Conservation (phyloP, 208 protist species). For the Trypanosoma platydactyli region DNA sequence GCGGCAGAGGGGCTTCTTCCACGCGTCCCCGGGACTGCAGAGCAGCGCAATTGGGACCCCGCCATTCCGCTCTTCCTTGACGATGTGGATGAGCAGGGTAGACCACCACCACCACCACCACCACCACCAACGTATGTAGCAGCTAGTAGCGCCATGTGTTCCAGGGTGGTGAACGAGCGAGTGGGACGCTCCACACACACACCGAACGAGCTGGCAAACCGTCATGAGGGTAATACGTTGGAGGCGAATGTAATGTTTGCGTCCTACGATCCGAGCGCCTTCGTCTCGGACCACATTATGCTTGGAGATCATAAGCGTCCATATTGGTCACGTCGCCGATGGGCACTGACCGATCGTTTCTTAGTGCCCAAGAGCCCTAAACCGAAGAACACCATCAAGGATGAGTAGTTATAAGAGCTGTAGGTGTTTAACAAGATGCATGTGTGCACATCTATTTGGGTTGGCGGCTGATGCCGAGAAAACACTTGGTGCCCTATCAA, state of each 20-base stretch:
- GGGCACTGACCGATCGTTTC: constrained; percentile 84
- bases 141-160: constrained; percentile 22
- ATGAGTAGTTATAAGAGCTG: constrained; percentile 42
- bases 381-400: constrained; percentile 88
- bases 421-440: not conserved
- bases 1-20: constrained; percentile 67
- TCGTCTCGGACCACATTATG: constrained; percentile 55
- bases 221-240: constrained; percentile 63
- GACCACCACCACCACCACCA: constrained; percentile 34
- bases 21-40: constrained; percentile 68
- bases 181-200: constrained; percentile 29
- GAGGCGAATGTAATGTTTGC: constrained; percentile 86
- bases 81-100: constrained; percentile 80
- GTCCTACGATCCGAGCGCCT: constrained; percentile 72
- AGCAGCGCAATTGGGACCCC: constrained; percentile 89
- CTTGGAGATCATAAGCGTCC: constrained; percentile 43
- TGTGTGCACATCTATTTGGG: constrained; percentile 5
- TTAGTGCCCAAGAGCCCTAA: constrained; percentile 81
- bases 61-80: constrained; percentile 87
- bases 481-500: not conserved
- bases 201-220: constrained; percentile 59
- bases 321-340: constrained; percentile 83
- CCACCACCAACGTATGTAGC: constrained; percentile 1
- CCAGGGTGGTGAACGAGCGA: constrained; percentile 56
- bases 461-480: not conserved